Base-by-base conservation (phyloP, 1,139 yeast genomes). In the Saccharomycopsis crataegensis region DNA sequence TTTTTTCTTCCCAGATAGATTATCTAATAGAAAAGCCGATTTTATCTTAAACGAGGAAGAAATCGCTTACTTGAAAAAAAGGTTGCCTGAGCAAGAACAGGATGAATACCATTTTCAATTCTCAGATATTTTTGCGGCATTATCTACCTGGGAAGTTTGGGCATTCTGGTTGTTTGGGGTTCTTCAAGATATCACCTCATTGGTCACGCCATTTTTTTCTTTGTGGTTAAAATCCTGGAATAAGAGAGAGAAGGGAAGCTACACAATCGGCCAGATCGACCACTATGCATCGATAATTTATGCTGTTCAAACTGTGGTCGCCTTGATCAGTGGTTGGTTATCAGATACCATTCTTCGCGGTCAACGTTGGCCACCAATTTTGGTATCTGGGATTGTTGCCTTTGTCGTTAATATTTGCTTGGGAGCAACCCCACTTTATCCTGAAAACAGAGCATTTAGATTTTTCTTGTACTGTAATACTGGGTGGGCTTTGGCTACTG, bases 221-320 rank as follows among this genome's bases (percentile, higher is more conserved):
- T 62, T 64, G 50, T 68, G 69, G 68, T 60, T 68, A 45, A 64
- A 67, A 52, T 59, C 60, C n/a, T 61, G 59, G 43, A 65, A 62
- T 28, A 40, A 57, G 8, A 47, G 42, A 40, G 14, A 37, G 8
- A 43, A 36, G 3, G 52, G 52, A 17, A 59, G 59, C 6, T 69
- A 62, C 55, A 50, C 65, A 34, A 61, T 68, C 22, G 53, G 62
- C 31, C 65, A 69, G 52, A 65, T 68, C 54, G 69, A 68, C 61
- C 67, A 62, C 46, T 64, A 64, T 48, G 72, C 73, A 41, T 66
- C 71, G 6, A 66, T 65, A 43, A 70, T 64, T 8, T 60, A 63
- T 47, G 73, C 65, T 12, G 57, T 67, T 12, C 67, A 65, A 53
- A 63, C 68, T 16, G 58, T 65, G 7, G 46, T 54, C 1, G 57